Base-by-base conservation (phyloP, 805 yeast species). In the Candida manassasensis region DNA sequence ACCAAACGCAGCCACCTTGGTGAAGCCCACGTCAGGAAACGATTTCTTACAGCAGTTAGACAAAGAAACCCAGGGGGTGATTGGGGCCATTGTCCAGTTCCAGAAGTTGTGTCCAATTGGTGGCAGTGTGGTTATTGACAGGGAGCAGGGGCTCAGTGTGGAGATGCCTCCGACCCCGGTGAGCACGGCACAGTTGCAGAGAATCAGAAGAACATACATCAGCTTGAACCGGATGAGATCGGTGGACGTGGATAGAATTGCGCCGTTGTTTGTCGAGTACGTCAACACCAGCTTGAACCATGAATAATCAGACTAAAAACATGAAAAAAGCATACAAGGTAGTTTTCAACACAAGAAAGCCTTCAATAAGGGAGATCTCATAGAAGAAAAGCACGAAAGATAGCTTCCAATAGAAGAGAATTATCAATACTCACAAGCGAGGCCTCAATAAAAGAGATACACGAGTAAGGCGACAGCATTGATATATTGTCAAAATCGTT, bases 121-220 rank as follows among this genome's bases (percentile, higher is more conserved):
- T 8, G 76, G 75, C 2, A 61, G 55, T 16, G 76, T 78, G 8
- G 44, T 70, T n/a, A 56, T 79, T 7, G 66, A 69, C 15, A 57
- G 63, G 19, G 37, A 69, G 52, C 37, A 73, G 59, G 64, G 66
- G 9, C 50, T 71, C 14, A 61, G 52, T 27, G 74, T 87, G 3
- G 76, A 74, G 12, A 58, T 90, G 49, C 96, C 96, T 2, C 49
- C 75, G 2, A 61, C 61, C 4, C 58, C 72, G 1, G 77, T 84
- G 6, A 75, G 85, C 10, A 66, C 80, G 26, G 85, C 96, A 0
- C 88, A 84, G 50, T 54, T 93, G 35, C 96, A 89, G 49, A 68
- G 98, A 41, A 65, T 86, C 10, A 71, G 95, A 55, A 71, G 98
- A 47, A 81, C 88, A 12, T 90, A 83, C 57, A 76, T 89, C n/a